A percentile compares a stretch with the other conserved stretches of the same genome.
These are phyloP conservation scores for Umbelopsis vinacea DNA, from an alignment of 192 early-diverging fungal genomes.

Conservation along the genomic window DNA sequence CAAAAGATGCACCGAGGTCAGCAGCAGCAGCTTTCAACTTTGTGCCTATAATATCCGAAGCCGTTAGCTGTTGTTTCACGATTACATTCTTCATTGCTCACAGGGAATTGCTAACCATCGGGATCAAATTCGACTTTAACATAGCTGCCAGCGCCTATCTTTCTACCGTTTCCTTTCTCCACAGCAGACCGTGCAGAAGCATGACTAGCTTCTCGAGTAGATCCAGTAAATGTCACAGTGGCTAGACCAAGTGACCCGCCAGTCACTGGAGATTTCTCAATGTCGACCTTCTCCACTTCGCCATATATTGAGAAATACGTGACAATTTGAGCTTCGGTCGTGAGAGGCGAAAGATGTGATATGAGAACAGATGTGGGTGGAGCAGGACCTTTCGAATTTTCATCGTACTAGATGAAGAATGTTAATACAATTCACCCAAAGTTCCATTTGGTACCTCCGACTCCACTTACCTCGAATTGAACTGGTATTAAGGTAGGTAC, in stretches of 20 bases:
- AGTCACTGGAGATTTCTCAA: slow-evolving; percentile 55
- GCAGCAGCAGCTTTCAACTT: slow-evolving; percentile 33
- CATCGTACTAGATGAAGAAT: slow-evolving; percentile 20
- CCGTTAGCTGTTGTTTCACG: neutral
- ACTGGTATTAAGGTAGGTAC: slow-evolving; percentile 20
- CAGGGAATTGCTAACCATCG: slow-evolving; percentile 27
- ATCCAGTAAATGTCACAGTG: slow-evolving; percentile 46
- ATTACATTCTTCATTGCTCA: neutral
- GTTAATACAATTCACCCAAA: neutral
- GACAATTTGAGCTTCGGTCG: slow-evolving; percentile 40
- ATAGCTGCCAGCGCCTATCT: slow-evolving; percentile 36
- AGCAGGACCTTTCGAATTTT: slow-evolving; percentile 29
- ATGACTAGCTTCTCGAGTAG: slow-evolving; percentile 29
- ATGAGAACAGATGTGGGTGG: slow-evolving; percentile 40
- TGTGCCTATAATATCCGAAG: slow-evolving; percentile 14
- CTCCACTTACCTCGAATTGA: slow-evolving; percentile 32
- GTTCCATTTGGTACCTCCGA: neutral
- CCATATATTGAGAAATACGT: slow-evolving; percentile 57
- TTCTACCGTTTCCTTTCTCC: slow-evolving; percentile 51
- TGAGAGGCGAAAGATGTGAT: slow-evolving; percentile 41
- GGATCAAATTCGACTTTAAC: slow-evolving; percentile 47
- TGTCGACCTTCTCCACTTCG: slow-evolving; percentile 47
- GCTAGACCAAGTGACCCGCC: slow-evolving; percentile 54
- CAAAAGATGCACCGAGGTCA: slow-evolving; percentile 7
- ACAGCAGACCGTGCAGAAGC: slow-evolving; percentile 50